Evolutionary conservation across 2,329 filamentous ascomycete species (phyloP), one percentile per base, ranked within the genome.

Genomic region (Teratosphaeria pseudoeucalypti): DNA sequence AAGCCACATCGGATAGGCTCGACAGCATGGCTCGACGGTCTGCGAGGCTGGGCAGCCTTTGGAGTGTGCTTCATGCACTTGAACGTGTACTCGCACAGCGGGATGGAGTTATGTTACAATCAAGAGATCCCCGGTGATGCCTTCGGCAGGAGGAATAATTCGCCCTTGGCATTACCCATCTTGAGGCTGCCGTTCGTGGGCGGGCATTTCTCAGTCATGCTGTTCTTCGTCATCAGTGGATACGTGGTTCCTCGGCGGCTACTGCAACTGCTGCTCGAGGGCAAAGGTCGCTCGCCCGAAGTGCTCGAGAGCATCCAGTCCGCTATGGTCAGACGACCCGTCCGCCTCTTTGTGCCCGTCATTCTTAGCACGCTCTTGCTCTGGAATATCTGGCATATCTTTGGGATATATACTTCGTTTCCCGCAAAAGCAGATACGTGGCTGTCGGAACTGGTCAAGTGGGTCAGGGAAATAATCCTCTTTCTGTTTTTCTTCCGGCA

Each of bases 1-100:
- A 58, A 55, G n/a, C 26, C 52, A 16, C 32, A 29, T n/a, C 59
- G 59, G 9, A 26, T 39, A 12, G 56, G 52, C 1, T 47, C 57
- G 23, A 85, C 82, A 2, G 81, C 82, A 32, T 85, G 81, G 64
- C 77, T 85, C 14, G 85, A 88, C 65, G 85, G 85, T 14, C 73
- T 88, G 14, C 76, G 85, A 63, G 85, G 85, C 2, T 85, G 87
- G 61, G 84, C 85, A 10, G 83, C 85, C 3, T 78, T 88, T 37
- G 68, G 86, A 23, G 85, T 88, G 16, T 87, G 85, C 69, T 76
- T 81, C 64, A 82, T 85, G 62, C 82, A 86, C 70, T 77, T 85
- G 69, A 72, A 80, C 62, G 64, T 70, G 6, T 85, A 82, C 80
- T 78, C 77, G 54, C 85, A 83, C 70, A 74, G 69, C 57, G 77